Conservation (phyloP, 345 rosid species). For the Gossypium mustelinum region DNA sequence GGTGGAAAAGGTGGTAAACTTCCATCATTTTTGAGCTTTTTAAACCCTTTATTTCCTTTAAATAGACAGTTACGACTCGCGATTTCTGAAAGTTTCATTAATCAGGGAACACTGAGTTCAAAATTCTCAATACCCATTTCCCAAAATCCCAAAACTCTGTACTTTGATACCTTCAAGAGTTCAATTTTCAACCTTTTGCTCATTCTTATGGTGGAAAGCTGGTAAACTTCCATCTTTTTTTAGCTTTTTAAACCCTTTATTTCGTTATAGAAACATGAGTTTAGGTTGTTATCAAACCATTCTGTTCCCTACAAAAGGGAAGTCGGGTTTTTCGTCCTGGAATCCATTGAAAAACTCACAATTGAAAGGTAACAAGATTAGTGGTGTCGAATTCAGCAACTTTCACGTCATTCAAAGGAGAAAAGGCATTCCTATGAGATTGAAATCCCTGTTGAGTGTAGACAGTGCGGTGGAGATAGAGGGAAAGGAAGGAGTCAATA, state of each 20-base stretch:
- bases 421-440: slow-evolving; percentile 19
- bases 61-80: too few species aligned
- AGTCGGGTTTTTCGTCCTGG: not conserved
- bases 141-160: not conserved
- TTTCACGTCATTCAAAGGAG: slow-evolving; percentile 14
- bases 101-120: not conserved
- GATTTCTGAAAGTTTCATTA: too few species aligned
- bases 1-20: slow-evolving; percentile 10
- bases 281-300: slow-evolving; percentile 1
- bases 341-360: slow-evolving; percentile 6
- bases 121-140: slow-evolving; percentile 3
- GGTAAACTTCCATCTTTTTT: slow-evolving; percentile 6
- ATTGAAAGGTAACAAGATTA: slow-evolving; percentile 3
- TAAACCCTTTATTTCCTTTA: not conserved
- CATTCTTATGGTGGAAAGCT: slow-evolving; percentile 3
- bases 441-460: slow-evolving; percentile 34
- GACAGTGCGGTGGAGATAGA: slow-evolving; percentile 29
- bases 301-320: slow-evolving; percentile 8
- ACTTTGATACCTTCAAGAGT: slow-evolving; percentile 2
- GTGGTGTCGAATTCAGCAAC: slow-evolving; percentile 10
- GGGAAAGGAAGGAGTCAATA: slow-evolving; percentile 23
- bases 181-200: not conserved
- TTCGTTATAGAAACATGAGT: slow-evolving; percentile 6
- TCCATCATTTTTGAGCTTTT: slow-evolving; percentile 4
- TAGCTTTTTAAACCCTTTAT: not conserved